phyloP scores from a whole-genome alignment of 257 asterid genomes.

The Solanum boliviense region DNA sequence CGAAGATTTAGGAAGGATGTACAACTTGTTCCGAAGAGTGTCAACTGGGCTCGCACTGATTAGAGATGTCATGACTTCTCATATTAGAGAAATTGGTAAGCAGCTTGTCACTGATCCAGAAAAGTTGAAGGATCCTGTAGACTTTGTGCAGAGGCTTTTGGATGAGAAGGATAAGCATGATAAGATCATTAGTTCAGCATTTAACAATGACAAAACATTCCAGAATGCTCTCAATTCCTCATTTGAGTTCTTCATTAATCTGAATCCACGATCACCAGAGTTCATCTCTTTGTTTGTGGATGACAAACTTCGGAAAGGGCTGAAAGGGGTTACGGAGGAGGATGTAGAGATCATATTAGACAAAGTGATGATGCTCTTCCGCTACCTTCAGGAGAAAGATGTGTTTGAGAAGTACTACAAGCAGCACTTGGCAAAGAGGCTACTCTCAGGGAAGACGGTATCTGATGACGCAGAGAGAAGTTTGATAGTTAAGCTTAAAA shows the following conservation, averaged over 20 bases:
- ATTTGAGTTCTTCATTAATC: constrained; percentile 20
- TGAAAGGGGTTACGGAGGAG: constrained; percentile 24
- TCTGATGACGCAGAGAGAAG: constrained; percentile 24
- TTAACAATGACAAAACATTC: constrained; percentile 21
- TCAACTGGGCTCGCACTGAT: constrained; percentile 15
- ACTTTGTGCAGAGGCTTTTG: constrained; percentile 19
- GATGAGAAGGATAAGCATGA: constrained; percentile 19
- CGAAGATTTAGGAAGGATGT: constrained; percentile 22
- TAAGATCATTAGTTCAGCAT: constrained; percentile 12
- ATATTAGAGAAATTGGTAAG: constrained; percentile 21
- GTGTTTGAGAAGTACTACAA: constrained; percentile 27
- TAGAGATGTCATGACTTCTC: constrained; percentile 23
- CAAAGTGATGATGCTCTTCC: constrained; percentile 28
- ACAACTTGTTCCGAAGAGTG: constrained; percentile 19
- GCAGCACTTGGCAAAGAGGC: constrained; percentile 26
- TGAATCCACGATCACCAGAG: constrained; percentile 26
- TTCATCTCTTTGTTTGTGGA: constrained; percentile 24
- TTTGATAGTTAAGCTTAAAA: constrained; percentile 23
- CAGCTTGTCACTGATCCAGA: constrained; percentile 25
- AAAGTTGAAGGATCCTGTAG: constrained; percentile 22
- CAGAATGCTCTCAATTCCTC: constrained; percentile 25
- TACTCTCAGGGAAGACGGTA: constrained; percentile 20
- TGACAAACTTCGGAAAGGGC: constrained; percentile 22
- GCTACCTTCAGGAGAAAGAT: constrained; percentile 28
- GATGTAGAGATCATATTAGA: constrained; percentile 18